Conservation (phyloP, 1,284 basidiomycete species). For the Ganoderma lucidum region DNA sequence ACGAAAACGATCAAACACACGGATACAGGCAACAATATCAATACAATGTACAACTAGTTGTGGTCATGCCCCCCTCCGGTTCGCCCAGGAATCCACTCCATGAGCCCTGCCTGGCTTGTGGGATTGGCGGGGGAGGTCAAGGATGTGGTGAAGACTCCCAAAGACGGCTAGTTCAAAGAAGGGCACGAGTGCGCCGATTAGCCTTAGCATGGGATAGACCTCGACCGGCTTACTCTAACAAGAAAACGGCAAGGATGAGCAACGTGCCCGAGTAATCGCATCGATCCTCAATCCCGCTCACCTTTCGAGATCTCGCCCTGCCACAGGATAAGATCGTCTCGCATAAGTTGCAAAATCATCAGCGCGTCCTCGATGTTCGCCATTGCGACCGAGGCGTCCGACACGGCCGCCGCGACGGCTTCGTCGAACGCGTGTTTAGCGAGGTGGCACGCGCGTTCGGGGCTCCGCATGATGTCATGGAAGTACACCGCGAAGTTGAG, state of each 20-base stretch:
- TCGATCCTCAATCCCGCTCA: slow-evolving; percentile 6
- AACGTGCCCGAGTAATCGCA: background rate
- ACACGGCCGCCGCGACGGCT: slow-evolving; percentile 59
- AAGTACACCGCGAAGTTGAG: slow-evolving; percentile 98
- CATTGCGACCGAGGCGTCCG: slow-evolving; percentile 42
- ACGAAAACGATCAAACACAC: background rate
- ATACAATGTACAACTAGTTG: background rate
- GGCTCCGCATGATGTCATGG: slow-evolving; percentile 93
- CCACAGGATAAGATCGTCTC: slow-evolving; percentile 74
- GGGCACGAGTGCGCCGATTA: background rate
- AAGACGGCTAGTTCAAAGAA: background rate
- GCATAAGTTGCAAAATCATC: slow-evolving; percentile 70
- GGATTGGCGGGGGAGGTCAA: background rate
- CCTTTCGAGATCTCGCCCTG: slow-evolving; percentile 55
- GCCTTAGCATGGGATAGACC: background rate
- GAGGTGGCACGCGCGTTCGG: slow-evolving; percentile 92
- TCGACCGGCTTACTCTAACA: background rate
- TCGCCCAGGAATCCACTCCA: background rate
- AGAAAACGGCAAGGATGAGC: background rate
- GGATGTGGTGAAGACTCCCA: background rate
- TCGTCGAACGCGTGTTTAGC: slow-evolving; percentile 81
- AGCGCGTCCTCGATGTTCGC: slow-evolving; percentile 66
- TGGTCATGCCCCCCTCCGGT: background rate
- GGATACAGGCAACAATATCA: background rate
- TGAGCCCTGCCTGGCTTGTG: background rate